A percentile compares a stretch with the other conserved stretches of the same genome.
These are phyloP conservation scores for Petunia secreta DNA, from an alignment of 257 asterid species.

Conservation along the genomic window DNA sequence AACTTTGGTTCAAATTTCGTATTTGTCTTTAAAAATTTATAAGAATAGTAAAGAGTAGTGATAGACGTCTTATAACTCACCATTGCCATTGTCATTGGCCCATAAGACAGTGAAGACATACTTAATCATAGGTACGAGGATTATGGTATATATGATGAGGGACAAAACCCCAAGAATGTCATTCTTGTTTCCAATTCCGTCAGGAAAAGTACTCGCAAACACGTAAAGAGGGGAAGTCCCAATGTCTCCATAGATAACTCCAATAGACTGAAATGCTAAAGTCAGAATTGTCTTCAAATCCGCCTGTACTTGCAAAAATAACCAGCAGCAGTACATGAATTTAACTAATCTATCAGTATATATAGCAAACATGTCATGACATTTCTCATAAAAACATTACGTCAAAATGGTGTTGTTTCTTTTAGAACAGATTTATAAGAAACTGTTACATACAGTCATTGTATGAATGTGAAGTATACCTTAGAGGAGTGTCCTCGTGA, in stretches of 20 bases:
- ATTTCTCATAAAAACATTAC: too few species aligned
- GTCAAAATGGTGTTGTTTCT: too few species aligned
- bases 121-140: constrained; percentile 64
- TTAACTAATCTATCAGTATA: too few species aligned
- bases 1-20: too few species aligned
- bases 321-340: too few species aligned
- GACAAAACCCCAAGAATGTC: constrained; percentile 65
- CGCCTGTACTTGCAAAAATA: constrained; percentile 8
- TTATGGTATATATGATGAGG: constrained; percentile 64
- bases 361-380: too few species aligned
- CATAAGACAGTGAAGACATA: constrained; percentile 63
- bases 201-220: constrained; percentile 48
- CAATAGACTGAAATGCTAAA: constrained; percentile 74
- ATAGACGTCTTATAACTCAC: constrained; percentile 30
- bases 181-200: constrained; percentile 41
- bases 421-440: too few species aligned
- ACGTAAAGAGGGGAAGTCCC: constrained; percentile 84
- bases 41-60: background rate
- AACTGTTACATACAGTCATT: too few species aligned
- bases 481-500: constrained; percentile 24
- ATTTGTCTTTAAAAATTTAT: too few species aligned
- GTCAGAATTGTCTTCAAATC: constrained; percentile 53
- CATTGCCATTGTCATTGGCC: constrained; percentile 83
- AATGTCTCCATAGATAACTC: constrained; percentile 76
- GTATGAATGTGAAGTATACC: constrained; percentile 7